Percentiles rank a stretch among this genome's conserved stretches.
Evolutionary conservation across 2,329 filamentous ascomycete genomes (phyloP).

Genomic region (Claviceps pazoutovae): DNA sequence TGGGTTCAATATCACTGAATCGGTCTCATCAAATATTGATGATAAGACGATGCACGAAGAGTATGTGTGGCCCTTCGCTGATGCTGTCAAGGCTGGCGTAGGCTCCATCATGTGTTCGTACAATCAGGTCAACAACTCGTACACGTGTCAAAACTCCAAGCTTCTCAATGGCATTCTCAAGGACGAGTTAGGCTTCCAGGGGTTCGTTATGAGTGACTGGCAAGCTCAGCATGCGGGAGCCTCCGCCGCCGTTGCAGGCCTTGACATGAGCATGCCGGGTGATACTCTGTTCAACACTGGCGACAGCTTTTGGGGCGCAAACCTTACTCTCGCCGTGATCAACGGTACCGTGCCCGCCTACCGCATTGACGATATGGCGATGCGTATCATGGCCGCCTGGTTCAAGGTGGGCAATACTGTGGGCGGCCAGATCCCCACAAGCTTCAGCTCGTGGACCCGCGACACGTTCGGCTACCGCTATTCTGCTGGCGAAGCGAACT

Average conservation of each 20-base stretch:
- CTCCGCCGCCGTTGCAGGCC: slow-evolving; percentile 51
- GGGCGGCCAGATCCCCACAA: slow-evolving; percentile 40
- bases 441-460: slow-evolving; percentile 78
- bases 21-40: slow-evolving; percentile 47
- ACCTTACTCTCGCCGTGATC: slow-evolving; percentile 73
- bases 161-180: slow-evolving; percentile 65
- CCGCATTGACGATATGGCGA: slow-evolving; percentile 82
- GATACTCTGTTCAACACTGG: slow-evolving; percentile 67
- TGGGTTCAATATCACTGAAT: slow-evolving; percentile 49
- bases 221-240: slow-evolving; percentile 58
- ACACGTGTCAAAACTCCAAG: slow-evolving; percentile 66
- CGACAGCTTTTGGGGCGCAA: slow-evolving; percentile 66
- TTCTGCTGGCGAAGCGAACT: slow-evolving; percentile 43
- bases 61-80: slow-evolving; percentile 67
- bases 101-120: slow-evolving; percentile 55
- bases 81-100: slow-evolving; percentile 55
- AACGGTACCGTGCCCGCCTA: slow-evolving; percentile 83
- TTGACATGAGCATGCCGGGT: slow-evolving; percentile 84
- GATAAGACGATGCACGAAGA: slow-evolving; percentile 64
- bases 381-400: slow-evolving; percentile 62
- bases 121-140: slow-evolving; percentile 69
- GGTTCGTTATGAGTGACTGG: slow-evolving; percentile 74
- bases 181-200: slow-evolving; percentile 67
- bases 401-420: slow-evolving; percentile 50
- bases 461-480: slow-evolving; percentile 63